Evolutionary conservation across 176 grass and related monocot genomes (phyloP).

Genomic region (Avena insularis): DNA sequence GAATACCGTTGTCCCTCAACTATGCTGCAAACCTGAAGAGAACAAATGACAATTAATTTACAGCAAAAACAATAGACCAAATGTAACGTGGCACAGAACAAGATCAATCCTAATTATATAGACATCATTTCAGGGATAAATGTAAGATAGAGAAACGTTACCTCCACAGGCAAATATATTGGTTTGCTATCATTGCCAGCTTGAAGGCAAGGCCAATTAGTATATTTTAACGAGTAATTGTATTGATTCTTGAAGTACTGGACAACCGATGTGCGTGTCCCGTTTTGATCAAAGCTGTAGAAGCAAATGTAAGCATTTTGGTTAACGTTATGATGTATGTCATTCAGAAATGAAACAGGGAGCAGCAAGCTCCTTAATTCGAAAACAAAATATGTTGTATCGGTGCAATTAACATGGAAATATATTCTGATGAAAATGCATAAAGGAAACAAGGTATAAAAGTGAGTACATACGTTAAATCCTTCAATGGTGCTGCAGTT

Average conservation of each 20-base stretch:
- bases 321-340: not conserved
- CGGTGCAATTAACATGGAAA: not conserved
- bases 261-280: conserved; percentile 50
- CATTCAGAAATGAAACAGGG: not conserved
- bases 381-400: not conserved
- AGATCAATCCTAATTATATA: not conserved
- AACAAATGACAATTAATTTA: not conserved
- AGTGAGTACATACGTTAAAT: conserved; percentile 48
- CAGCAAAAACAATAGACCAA: not conserved
- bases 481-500: conserved; percentile 48
- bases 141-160: not conserved
- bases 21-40: conserved; percentile 71
- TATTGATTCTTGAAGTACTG: conserved; percentile 75
- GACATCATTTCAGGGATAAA: not conserved
- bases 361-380: not conserved
- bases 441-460: not conserved
- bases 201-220: conserved; percentile 74
- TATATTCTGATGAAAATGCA: not conserved
- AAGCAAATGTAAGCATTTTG: conserved; percentile 1
- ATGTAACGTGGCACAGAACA: not conserved
- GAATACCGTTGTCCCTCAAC: conserved; percentile 68
- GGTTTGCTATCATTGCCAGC: conserved; percentile 66
- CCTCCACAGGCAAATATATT: conserved; percentile 81
- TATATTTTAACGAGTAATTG: conserved; percentile 41
- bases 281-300: conserved; percentile 70